These are phyloP conservation scores for Pseudogymnoascus sp. DNA, from an alignment of 2,329 filamentous ascomycete species.

Conservation along the genomic window DNA sequence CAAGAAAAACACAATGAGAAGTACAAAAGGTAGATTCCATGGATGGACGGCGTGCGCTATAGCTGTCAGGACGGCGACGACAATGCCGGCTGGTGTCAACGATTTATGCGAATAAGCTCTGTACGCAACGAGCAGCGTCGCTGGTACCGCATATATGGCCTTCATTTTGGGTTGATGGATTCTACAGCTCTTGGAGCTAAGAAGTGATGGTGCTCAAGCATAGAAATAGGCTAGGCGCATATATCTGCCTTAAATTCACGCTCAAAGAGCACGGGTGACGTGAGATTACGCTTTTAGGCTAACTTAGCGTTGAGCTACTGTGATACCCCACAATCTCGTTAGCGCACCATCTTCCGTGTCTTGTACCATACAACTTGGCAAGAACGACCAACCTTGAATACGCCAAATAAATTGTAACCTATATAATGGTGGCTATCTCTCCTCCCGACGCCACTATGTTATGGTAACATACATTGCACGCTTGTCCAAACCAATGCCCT, in stretches of 20 bases:
- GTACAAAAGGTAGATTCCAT: constrained; percentile 81
- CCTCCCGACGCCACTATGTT: not conserved
- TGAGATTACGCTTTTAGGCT: constrained; percentile 5
- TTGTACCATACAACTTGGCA: not conserved
- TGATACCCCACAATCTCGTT: not conserved
- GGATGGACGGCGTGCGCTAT: constrained; percentile 81
- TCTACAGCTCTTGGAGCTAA: constrained; percentile 6
- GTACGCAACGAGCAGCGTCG: constrained; percentile 52
- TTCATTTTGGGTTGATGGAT: constrained; percentile 38
- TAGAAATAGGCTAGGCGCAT: not conserved
- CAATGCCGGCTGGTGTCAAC: constrained; percentile 68
- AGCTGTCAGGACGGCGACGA: constrained; percentile 65
- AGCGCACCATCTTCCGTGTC: not conserved
- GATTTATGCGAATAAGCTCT: constrained; percentile 65
- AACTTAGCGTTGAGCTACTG: not conserved
- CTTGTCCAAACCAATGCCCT: not conserved
- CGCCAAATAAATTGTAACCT: not conserved
- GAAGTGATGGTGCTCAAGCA: constrained; percentile 1
- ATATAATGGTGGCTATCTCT: not conserved
- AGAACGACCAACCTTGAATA: not conserved
- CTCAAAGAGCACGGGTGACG: not conserved
- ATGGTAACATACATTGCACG: not conserved
- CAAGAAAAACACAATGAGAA: constrained; percentile 79
- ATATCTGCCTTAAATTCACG: not conserved
- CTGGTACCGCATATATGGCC: constrained; percentile 47